Evolutionary conservation across 306 rosid species (phyloP).

Genomic region (Oemleria cerasiformis): DNA sequence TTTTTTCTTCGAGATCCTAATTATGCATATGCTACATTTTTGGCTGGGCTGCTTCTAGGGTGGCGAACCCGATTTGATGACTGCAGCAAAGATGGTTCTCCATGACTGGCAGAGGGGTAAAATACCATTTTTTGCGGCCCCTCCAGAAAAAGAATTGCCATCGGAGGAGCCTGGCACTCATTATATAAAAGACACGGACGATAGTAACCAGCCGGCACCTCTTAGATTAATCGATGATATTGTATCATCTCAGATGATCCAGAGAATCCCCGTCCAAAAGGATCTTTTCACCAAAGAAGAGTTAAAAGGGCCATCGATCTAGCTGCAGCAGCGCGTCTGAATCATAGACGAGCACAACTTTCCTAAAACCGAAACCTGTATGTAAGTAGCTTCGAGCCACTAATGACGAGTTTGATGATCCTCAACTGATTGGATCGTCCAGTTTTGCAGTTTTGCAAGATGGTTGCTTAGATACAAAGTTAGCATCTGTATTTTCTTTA

Average conservation of each 20-base stretch:
- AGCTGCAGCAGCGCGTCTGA: background rate
- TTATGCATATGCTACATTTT: background rate
- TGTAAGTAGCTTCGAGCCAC: background rate
- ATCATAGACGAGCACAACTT: conserved; percentile 12
- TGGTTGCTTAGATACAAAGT: background rate
- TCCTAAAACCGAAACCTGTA: background rate
- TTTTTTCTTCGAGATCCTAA: background rate
- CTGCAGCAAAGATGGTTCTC: conserved; percentile 89
- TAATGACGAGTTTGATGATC: background rate
- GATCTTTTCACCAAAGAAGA: conserved; percentile 68
- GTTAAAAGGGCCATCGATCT: conserved; percentile 32
- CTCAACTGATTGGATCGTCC: no score
- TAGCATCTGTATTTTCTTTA: background rate
- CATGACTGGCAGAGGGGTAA: conserved; percentile 98
- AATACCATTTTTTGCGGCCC: conserved; percentile 84
- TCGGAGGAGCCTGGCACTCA: conserved; percentile 48
- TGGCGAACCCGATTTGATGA: conserved; percentile 88
- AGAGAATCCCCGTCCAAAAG: conserved; percentile 66
- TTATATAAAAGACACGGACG: conserved; percentile 35
- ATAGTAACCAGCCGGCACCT: conserved; percentile 62
- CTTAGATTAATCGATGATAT: conserved; percentile 74
- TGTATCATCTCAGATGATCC: conserved; percentile 74
- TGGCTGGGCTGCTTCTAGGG: conserved; percentile 46
- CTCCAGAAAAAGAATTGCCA: conserved; percentile 51
- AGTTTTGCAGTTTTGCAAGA: background rate